Conservation (phyloP, 2,329 filamentous ascomycete genomes). For the Trichocomaceae sp. region DNA sequence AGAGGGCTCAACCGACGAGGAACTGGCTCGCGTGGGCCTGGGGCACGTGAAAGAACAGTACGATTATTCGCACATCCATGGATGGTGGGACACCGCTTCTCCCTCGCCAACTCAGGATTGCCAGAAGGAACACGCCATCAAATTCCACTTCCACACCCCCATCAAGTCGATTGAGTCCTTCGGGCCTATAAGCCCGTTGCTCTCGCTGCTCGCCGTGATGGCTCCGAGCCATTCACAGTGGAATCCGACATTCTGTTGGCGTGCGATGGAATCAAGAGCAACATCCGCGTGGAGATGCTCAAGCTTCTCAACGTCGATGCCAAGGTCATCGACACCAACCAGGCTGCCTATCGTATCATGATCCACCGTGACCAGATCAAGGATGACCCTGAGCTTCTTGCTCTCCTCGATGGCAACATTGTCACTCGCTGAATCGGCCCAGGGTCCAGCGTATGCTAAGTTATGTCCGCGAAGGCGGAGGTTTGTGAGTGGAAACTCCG, state of each 20-base stretch:
- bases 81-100: constrained; percentile 73
- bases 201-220: constrained; percentile 52
- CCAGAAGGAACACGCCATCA: constrained; percentile 55
- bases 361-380: constrained; percentile 42
- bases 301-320: constrained; percentile 32
- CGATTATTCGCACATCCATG: constrained; percentile 66
- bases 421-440: constrained; percentile 61
- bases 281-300: constrained; percentile 40
- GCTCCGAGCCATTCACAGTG: constrained; percentile 44
- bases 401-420: constrained; percentile 50
- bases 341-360: constrained; percentile 51
- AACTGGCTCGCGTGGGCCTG: constrained; percentile 66
- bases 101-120: constrained; percentile 66
- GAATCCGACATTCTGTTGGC: constrained; percentile 48
- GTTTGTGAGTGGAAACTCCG: constrained; percentile 62
- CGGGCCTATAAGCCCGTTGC: constrained; percentile 54
- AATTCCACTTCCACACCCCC: constrained; percentile 59
- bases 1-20: constrained; percentile 62
- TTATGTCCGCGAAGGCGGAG: constrained; percentile 56
- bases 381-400: constrained; percentile 47
- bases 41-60: constrained; percentile 61
- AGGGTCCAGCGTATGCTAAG: constrained; percentile 55
- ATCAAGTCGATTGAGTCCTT: constrained; percentile 54
- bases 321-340: constrained; percentile 43
- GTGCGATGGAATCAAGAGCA: constrained; percentile 51